Evolutionary conservation across 2,329 filamentous ascomycete genomes (phyloP).

Genomic region (Paraphoma sp.): DNA sequence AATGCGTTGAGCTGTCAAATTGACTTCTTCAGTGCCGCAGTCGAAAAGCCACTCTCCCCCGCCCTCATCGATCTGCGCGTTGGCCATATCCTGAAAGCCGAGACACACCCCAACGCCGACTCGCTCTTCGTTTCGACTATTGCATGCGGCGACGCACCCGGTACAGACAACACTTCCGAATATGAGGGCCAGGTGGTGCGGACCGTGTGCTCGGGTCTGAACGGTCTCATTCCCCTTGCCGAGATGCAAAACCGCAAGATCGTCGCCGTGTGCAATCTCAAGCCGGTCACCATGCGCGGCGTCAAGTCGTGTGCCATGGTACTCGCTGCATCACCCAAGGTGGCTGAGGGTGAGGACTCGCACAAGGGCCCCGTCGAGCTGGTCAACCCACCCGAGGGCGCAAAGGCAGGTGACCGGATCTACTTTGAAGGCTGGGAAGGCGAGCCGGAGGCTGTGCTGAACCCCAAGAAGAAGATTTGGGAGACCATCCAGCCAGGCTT

Average conservation of each 20-base stretch:
- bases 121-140: constrained; percentile 95
- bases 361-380: constrained; percentile 93
- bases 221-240: constrained; percentile 88
- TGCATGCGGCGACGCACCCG: constrained; percentile 86
- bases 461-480: constrained; percentile 99
- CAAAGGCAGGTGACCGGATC: constrained; percentile 84
- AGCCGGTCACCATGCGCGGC: constrained; percentile 98
- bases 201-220: constrained; percentile 96
- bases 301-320: constrained; percentile 87
- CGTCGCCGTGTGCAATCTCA: constrained; percentile 94
- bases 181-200: constrained; percentile 90
- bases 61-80: constrained; percentile 92
- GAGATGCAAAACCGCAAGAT: constrained; percentile 98
- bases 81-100: constrained; percentile 94
- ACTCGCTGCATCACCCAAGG: constrained; percentile 85
- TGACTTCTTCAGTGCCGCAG: constrained; percentile 53
- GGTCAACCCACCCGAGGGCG: constrained; percentile 78
- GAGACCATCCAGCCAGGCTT: constrained; percentile 96
- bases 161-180: constrained; percentile 86
- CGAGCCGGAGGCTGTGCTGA: constrained; percentile 89
- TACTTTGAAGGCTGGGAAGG: constrained; percentile 95
- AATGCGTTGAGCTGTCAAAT: neutral
- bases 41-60: constrained; percentile 79
- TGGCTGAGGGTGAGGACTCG: constrained; percentile 81
- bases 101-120: constrained; percentile 96